These are phyloP conservation scores for Termitomyces sp. DNA, from an alignment of 768 basidiomycete genomes.

Conservation along the genomic window DNA sequence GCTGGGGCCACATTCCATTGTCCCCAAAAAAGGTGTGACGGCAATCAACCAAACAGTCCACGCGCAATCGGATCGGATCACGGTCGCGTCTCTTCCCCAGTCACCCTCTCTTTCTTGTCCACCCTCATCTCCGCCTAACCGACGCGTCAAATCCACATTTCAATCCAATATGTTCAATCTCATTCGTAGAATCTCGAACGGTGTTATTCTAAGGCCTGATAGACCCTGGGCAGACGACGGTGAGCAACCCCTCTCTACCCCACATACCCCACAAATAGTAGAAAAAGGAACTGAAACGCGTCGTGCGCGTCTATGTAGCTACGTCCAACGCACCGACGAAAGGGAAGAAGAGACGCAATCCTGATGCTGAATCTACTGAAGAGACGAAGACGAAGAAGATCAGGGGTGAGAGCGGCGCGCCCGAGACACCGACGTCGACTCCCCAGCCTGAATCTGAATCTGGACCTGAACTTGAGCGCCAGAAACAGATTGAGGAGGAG, in stretches of 20 bases:
- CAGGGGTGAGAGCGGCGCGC: constrained; percentile 37
- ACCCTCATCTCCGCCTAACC: neutral
- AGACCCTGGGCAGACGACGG: constrained; percentile 78
- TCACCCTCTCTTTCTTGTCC: neutral
- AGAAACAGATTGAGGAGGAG: constrained; percentile 37
- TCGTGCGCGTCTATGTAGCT: constrained; percentile 39
- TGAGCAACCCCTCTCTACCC: constrained; percentile 37
- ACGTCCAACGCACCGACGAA: constrained; percentile 73
- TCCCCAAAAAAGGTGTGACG: neutral
- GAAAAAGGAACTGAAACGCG: constrained; percentile 20
- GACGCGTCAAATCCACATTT: neutral
- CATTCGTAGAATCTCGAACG: constrained; percentile 67
- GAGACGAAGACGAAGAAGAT: constrained; percentile 38
- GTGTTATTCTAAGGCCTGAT: constrained; percentile 67
- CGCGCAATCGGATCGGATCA: neutral
- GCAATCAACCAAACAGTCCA: neutral
- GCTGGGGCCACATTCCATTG: neutral
- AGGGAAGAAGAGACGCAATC: constrained; percentile 58
- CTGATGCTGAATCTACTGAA: constrained; percentile 35
- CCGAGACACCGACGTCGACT: constrained; percentile 16
- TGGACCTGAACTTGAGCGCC: constrained; percentile 22
- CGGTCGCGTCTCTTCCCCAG: neutral
- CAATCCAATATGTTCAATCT: constrained; percentile 57
- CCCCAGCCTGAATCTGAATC: neutral
- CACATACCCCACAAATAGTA: neutral